A percentile compares a stretch with the other conserved stretches of the same genome.
Evolutionary conservation across 176 grass and related monocot species (phyloP).

Genomic region (Melocanna baccifera): DNA sequence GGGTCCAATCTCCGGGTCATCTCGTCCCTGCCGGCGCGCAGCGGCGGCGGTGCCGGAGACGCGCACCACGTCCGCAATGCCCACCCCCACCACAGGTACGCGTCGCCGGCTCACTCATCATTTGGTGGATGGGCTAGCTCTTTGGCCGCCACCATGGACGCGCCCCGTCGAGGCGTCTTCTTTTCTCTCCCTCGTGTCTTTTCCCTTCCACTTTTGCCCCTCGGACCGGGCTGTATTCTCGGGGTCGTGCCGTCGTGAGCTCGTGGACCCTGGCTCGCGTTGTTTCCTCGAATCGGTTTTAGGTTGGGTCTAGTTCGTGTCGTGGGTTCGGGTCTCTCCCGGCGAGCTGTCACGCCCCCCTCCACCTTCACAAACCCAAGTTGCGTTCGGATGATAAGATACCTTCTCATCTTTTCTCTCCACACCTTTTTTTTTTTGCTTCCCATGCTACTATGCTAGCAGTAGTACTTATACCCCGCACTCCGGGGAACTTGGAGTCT

Average conservation of each 20-base stretch:
- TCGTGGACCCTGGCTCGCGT: neutral
- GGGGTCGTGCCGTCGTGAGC: neutral
- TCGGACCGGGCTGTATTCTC: neutral
- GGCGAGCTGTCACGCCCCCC: slow-evolving; percentile 13
- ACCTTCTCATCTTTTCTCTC: neutral
- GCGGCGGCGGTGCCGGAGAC: neutral
- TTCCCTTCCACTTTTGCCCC: slow-evolving; percentile 22
- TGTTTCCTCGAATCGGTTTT: neutral
- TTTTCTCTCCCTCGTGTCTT: neutral
- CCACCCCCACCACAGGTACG: slow-evolving; percentile 41
- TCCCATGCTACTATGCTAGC: neutral
- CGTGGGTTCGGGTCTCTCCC: neutral
- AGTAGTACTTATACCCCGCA: no score
- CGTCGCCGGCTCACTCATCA: neutral
- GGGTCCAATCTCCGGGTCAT: slow-evolving; percentile 35
- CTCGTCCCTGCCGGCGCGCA: slow-evolving; percentile 15
- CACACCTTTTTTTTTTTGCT: neutral
- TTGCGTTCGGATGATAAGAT: slow-evolving; percentile 4
- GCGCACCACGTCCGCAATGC: neutral
- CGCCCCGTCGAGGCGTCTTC: neutral
- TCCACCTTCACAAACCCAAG: neutral
- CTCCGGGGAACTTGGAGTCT: no score
- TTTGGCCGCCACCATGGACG: neutral
- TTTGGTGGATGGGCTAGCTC: neutral
- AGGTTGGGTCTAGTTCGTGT: neutral